Evolutionary conservation across 768 basidiomycete genomes (phyloP), one percentile per base, ranked within the genome.

Genomic region (Chalciporus sphaerocephalus): DNA sequence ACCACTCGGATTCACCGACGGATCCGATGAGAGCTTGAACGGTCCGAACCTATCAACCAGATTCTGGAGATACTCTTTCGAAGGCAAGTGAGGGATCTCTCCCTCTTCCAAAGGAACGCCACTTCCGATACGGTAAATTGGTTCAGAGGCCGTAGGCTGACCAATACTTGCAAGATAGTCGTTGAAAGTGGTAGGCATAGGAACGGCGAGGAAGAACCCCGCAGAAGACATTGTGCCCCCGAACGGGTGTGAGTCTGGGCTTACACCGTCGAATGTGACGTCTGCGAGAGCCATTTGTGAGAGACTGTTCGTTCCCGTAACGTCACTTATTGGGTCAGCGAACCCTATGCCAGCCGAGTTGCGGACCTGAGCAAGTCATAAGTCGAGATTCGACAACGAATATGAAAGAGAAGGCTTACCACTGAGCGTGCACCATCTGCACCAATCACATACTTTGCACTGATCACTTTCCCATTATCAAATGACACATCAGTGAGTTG

Each of bases 351-450:
- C 70, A 4, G 68, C 66, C 16, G 65, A 44, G 23, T 67, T 59
- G 42, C 79, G 75, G 23, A 80, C 57, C 79, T 80, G 30, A 1
- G 5, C 11, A n/a, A 15, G 11, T 33, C 8, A 38, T 25, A 2
- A 6, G 2, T 49, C n/a, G 9, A 49, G 6, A 28, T 10, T 11
- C 13, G 12, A n/a, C 6, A 15, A 0, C 33, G 17, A 13, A 16
- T 15, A n/a, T 6, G 11, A 18, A 6, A n/a, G 32, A 5, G 21
- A 20, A 7, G 28, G 57, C 66, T 30, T 55, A 76, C 78, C 12
- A 62, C 54, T 1, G 77, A 79, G 44, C 58, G 67, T 6, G 74
- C 63, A 9, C 79, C 79, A 53, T 80, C 78, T 4, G 79, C 75
- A 30, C 74, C 78, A 24, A 80, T 54, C 2, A 80, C 71, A 52